These are phyloP conservation scores for Gossypium thurberi DNA, from an alignment of 345 rosid genomes.

Conservation along the genomic window DNA sequence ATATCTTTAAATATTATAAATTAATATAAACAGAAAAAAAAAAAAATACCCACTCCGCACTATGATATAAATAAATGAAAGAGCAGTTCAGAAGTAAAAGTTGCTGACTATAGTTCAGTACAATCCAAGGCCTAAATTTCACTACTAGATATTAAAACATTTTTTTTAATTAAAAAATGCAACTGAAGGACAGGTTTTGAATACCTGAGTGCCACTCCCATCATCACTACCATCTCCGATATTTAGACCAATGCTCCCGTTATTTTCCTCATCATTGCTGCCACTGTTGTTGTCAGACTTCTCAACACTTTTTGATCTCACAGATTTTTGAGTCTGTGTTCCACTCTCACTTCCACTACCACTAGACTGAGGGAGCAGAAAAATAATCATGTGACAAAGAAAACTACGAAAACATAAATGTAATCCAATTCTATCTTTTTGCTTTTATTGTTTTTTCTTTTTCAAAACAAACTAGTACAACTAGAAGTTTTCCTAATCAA, in stretches of 20 bases:
- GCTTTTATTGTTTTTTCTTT: neutral
- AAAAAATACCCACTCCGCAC: neutral
- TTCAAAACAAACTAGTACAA: neutral
- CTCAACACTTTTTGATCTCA: conserved; percentile 31
- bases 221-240: conserved; percentile 38
- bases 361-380: conserved; percentile 32
- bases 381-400: conserved; percentile 3
- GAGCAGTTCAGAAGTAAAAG: neutral
- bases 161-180: neutral
- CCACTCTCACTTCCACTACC: conserved; percentile 43
- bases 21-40: neutral
- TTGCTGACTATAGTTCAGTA: neutral
- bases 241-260: conserved; percentile 30
- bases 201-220: conserved; percentile 52
- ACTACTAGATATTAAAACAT: neutral
- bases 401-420: neutral
- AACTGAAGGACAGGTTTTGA: neutral
- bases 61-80: neutral
- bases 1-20: neutral
- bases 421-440: neutral
- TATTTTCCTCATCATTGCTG: conserved; percentile 29
- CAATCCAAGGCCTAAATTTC: neutral
- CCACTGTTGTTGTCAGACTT: conserved; percentile 22
- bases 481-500: neutral
- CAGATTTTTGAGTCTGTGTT: conserved; percentile 35